These are phyloP conservation scores for Yamagishiella unicocca DNA, from an alignment of 139 green algal genomes.

Conservation along the genomic window DNA sequence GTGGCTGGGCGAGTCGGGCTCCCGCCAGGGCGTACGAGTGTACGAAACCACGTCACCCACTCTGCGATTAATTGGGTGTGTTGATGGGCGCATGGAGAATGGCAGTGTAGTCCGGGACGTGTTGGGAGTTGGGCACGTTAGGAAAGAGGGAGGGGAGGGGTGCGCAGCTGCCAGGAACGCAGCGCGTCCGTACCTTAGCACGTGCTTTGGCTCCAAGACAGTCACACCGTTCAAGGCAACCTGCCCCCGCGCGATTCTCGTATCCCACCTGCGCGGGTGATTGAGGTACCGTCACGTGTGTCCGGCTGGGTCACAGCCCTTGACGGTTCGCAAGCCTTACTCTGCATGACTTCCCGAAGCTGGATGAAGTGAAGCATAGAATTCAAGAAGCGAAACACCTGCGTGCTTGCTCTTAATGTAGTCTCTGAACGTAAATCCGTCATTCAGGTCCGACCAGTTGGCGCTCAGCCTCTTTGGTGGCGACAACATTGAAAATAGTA, in stretches of 20 bases:
- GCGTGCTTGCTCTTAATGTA: constrained; percentile 16
- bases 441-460: constrained; percentile 38
- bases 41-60: constrained; percentile 44
- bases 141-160: background rate
- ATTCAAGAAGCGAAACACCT: background rate
- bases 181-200: background rate
- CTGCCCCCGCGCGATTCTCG: background rate
- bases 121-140: background rate
- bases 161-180: background rate
- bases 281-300: too few relatives aligned
- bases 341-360: background rate
- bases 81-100: too few relatives aligned
- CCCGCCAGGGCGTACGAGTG: constrained; percentile 43
- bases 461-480: background rate
- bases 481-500: background rate
- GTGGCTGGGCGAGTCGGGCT: constrained; percentile 47
- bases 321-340: background rate
- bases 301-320: too few relatives aligned
- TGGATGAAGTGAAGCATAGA: background rate
- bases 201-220: background rate
- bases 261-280: background rate
- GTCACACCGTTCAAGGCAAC: background rate
- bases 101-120: background rate
- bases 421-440: constrained; percentile 15
- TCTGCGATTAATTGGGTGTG: too few relatives aligned